Percentiles rank a stretch among this genome's conserved stretches.
Evolutionary conservation across 305 asterid species (phyloP).

Genomic region (Ilex paraguariensis): DNA sequence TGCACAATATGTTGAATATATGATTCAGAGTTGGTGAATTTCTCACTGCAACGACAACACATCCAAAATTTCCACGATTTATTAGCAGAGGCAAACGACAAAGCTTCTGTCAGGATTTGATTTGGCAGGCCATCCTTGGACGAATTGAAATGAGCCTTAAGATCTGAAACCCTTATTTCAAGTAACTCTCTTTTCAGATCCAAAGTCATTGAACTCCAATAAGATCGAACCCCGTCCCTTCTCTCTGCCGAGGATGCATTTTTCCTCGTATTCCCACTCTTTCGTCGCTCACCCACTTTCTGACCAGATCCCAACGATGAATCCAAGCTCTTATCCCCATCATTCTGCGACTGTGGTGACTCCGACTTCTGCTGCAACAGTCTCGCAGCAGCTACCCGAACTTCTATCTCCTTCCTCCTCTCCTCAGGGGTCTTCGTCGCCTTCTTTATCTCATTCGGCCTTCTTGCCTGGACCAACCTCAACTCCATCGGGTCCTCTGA

Average conservation of each 20-base stretch:
- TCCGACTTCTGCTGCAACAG: constrained; percentile 84
- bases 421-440: constrained; percentile 81
- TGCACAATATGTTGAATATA: constrained; percentile 60
- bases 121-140: constrained; percentile 46
- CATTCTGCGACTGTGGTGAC: constrained; percentile 37
- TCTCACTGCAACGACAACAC: constrained; percentile 74
- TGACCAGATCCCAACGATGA: constrained; percentile 47
- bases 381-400: constrained; percentile 88
- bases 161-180: constrained; percentile 47
- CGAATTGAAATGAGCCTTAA: constrained; percentile 58
- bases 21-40: constrained; percentile 43
- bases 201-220: constrained; percentile 65
- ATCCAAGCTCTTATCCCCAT: constrained; percentile 56
- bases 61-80: constrained; percentile 68
- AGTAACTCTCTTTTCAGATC: constrained; percentile 64
- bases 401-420: constrained; percentile 91
- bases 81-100: constrained; percentile 53
- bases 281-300: constrained; percentile 68
- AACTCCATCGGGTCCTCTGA: constrained; percentile 90
- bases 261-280: constrained; percentile 49
- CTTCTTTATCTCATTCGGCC: constrained; percentile 88
- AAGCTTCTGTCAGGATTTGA: constrained; percentile 62
- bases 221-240: constrained; percentile 63
- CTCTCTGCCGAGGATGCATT: constrained; percentile 62
- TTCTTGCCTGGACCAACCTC: constrained; percentile 51